phyloP scores from a whole-genome alignment of 2,329 filamentous ascomycete genomes.

The Aaosphaeria pasadenensis region DNA sequence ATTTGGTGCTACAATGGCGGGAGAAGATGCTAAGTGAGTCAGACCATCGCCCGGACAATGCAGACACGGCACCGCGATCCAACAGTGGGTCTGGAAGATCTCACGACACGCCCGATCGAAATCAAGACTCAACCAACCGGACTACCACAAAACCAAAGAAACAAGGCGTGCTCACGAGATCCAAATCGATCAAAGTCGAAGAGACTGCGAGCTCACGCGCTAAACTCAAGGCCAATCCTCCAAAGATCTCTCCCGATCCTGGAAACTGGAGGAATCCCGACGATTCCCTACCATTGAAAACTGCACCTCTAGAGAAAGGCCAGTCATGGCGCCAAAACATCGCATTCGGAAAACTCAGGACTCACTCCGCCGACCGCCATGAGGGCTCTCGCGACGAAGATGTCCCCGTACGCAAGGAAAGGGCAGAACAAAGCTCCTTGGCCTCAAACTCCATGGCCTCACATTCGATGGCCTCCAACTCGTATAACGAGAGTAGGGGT shows the following conservation, averaged over 20 bases:
- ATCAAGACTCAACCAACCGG: conserved; percentile 20
- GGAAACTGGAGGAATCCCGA: conserved; percentile 29
- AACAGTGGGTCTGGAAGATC: conserved; percentile 28
- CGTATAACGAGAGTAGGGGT: conserved; percentile 59
- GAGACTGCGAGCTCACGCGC: conserved; percentile 21
- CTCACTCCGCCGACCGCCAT: conserved; percentile 70
- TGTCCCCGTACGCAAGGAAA: conserved; percentile 20
- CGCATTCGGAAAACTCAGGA: conserved; percentile 57
- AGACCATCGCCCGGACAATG: conserved; percentile 32
- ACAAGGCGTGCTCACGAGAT: conserved; percentile 37
- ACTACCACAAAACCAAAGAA: conserved; percentile 30
- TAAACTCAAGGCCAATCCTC: conserved; percentile 31
- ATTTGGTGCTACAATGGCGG: background rate
- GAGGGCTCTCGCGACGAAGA: conserved; percentile 31
- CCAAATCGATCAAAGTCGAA: conserved; percentile 46
- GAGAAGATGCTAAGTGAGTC: conserved; percentile 7
- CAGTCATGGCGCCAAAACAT: conserved; percentile 68
- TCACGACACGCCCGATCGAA: conserved; percentile 17
- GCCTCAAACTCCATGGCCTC: conserved; percentile 5
- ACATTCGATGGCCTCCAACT: conserved; percentile 33
- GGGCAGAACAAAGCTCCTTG: conserved; percentile 32
- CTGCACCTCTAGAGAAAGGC: conserved; percentile 65
- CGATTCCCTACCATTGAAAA: conserved; percentile 52
- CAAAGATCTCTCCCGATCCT: conserved; percentile 27
- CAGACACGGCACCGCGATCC: conserved; percentile 20